phyloP scores from a whole-genome alignment of 768 basidiomycete genomes.

The Punctularia strigosozonata region DNA sequence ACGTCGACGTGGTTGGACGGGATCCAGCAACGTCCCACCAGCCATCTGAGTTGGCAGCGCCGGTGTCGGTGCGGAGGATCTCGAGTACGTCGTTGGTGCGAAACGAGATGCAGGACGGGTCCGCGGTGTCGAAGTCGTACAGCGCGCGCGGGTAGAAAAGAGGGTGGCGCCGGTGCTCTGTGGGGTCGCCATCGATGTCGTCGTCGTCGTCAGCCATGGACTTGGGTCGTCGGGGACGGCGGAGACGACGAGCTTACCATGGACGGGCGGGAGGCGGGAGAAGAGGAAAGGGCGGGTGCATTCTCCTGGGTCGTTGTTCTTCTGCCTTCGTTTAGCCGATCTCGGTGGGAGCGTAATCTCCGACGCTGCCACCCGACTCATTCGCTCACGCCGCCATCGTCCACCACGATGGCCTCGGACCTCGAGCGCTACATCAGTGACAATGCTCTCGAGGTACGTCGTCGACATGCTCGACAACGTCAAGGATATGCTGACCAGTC shows the following conservation, averaged over 20 bases:
- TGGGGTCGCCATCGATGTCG: too few relatives aligned
- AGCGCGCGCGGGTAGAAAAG: slow-evolving; percentile 85
- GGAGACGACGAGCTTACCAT: too few relatives aligned
- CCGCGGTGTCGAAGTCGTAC: slow-evolving; percentile 82
- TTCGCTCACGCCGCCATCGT: not conserved
- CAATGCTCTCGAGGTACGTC: slow-evolving; percentile 57
- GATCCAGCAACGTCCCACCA: slow-evolving; percentile 99
- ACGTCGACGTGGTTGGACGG: slow-evolving; percentile 97
- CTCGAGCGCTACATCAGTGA: slow-evolving; percentile 69
- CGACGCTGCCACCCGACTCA: too few relatives aligned
- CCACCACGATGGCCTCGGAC: slow-evolving; percentile 40
- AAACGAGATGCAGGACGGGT: slow-evolving; percentile 84
- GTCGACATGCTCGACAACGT: not conserved
- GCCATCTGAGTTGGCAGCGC: too few relatives aligned
- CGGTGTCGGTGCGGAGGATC: slow-evolving; percentile 78
- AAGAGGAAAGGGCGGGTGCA: too few relatives aligned
- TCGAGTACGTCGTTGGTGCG: slow-evolving; percentile 83
- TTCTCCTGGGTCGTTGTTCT: too few relatives aligned
- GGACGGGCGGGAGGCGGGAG: too few relatives aligned
- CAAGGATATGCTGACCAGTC: not conserved
- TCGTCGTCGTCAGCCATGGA: too few relatives aligned
- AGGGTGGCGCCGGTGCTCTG: too few relatives aligned
- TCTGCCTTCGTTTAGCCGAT: too few relatives aligned
- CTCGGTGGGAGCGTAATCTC: too few relatives aligned
- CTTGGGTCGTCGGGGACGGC: too few relatives aligned